Conservation (phyloP, 2,329 filamentous ascomycete species). For the Pseudopithomyces chartarum region DNA sequence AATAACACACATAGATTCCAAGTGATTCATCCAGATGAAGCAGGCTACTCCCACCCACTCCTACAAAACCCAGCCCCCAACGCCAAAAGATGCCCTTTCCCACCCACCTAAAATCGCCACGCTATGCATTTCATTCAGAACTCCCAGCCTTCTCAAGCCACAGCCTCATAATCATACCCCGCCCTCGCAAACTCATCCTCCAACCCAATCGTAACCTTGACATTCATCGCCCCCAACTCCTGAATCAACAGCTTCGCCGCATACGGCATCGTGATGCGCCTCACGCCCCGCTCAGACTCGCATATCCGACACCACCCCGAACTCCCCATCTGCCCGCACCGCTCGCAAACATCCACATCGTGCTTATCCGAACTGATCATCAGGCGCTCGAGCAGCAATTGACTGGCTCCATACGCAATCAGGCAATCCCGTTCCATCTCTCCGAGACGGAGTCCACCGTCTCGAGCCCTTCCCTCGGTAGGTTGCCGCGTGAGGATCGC, state of each 20-base stretch:
- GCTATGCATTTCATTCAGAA: too few species aligned
- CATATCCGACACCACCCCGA: constrained; percentile 94
- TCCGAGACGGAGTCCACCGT: constrained; percentile 89
- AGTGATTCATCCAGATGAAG: too few species aligned
- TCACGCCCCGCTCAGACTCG: constrained; percentile 80
- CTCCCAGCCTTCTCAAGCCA: too few species aligned
- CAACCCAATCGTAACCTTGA: constrained; percentile 87
- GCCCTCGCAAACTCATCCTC: constrained; percentile 77
- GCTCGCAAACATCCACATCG: constrained; percentile 90
- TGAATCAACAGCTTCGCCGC: constrained; percentile 95
- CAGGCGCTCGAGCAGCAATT: constrained; percentile 87
- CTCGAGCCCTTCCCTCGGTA: constrained; percentile 90
- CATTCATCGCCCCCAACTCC: constrained; percentile 97
- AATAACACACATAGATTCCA: too few species aligned
- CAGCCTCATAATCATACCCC: constrained; percentile 8
- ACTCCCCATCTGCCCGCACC: constrained; percentile 94
- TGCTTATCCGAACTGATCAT: constrained; percentile 95
- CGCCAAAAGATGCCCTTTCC: not conserved
- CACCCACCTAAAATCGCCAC: too few species aligned
- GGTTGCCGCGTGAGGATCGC: constrained; percentile 94
- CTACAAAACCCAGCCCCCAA: too few species aligned
- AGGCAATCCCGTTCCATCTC: constrained; percentile 99
- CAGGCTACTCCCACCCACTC: too few species aligned
- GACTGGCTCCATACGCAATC: constrained; percentile 93
- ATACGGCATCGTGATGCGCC: constrained; percentile 96